These are phyloP conservation scores for Penicillium atrosanguineum DNA, from an alignment of 495 filamentous ascomycete genomes.

Conservation along the genomic window DNA sequence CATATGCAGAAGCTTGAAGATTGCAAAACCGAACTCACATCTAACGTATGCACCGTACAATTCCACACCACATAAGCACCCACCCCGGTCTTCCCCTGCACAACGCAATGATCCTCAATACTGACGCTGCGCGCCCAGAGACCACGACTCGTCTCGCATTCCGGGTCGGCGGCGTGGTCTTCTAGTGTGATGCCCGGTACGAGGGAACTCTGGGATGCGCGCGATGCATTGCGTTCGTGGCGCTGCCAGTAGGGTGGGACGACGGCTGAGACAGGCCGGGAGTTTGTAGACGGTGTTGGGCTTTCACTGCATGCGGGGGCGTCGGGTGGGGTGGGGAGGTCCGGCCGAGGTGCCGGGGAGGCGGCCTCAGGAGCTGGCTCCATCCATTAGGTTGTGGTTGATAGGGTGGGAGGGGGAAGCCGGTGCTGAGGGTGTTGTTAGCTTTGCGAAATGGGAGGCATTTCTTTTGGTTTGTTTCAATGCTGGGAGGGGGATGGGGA, in stretches of 20 bases:
- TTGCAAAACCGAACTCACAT: slow-evolving; percentile 46
- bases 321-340: slow-evolving; percentile 23
- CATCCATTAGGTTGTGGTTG: slow-evolving; percentile 45
- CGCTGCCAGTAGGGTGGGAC: slow-evolving; percentile 53
- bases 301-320: not conserved
- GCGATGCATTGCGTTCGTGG: slow-evolving; percentile 39
- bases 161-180: slow-evolving; percentile 64
- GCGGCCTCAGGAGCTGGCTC: slow-evolving; percentile 47
- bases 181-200: slow-evolving; percentile 60
- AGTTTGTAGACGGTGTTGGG: slow-evolving; percentile 11
- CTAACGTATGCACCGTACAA: slow-evolving; percentile 65
- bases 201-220: slow-evolving; percentile 44
- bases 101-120: slow-evolving; percentile 65
- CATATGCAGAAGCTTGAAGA: not conserved
- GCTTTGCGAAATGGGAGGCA: not conserved
- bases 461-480: not conserved
- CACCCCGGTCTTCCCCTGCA: slow-evolving; percentile 59
- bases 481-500: too few relatives aligned
- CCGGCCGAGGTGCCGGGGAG: slow-evolving; percentile 28
- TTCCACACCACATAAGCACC: slow-evolving; percentile 77
- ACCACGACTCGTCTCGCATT: slow-evolving; percentile 56
- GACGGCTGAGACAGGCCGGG: slow-evolving; percentile 40
- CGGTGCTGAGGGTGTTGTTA: not conserved
- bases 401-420: not conserved
- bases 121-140: slow-evolving; percentile 66